Percentiles rank a stretch among this genome's conserved stretches.
Evolutionary conservation across 352 stramenopile species (phyloP).

Genomic region (Phytophthora tentaculata): DNA sequence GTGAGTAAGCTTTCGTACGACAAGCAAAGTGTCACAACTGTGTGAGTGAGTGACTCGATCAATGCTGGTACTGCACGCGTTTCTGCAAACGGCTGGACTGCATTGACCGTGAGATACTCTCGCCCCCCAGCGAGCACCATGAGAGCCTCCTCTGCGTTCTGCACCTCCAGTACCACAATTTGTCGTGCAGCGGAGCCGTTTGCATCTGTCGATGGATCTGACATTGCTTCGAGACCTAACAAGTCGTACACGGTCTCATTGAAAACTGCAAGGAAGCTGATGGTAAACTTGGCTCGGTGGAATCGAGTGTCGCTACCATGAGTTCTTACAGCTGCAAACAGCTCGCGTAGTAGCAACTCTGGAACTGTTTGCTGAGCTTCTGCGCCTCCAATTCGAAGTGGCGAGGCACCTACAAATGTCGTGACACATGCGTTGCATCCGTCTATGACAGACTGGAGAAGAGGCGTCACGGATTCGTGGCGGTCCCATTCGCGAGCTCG

Average conservation of each 20-base stretch:
- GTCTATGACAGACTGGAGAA: conserved; percentile 74
- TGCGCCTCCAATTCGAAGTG: conserved; percentile 25
- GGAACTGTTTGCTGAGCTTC: conserved; percentile 35
- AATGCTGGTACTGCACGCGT: conserved; percentile 30
- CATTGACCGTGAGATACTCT: conserved; percentile 50
- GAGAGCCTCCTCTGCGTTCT: conserved; percentile 63
- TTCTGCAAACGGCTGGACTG: conserved; percentile 14
- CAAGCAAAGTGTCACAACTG: conserved; percentile 70
- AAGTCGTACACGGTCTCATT: conserved; percentile 96
- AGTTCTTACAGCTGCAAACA: conserved; percentile 48
- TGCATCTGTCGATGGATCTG: conserved; percentile 5
- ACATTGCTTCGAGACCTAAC: conserved; percentile 57
- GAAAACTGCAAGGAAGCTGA: conserved; percentile 93
- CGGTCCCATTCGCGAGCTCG: conserved; percentile 63
- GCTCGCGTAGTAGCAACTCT: conserved; percentile 53
- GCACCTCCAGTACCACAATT: conserved; percentile 78
- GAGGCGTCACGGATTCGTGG: conserved; percentile 60
- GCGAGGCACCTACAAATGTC: conserved; percentile 56
- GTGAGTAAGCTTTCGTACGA: conserved; percentile 62
- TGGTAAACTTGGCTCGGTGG: conserved; percentile 61
- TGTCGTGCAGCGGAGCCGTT: conserved; percentile 10
- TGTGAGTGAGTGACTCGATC: conserved; percentile 51
- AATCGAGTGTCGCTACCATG: conserved; percentile 43
- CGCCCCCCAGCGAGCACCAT: conserved; percentile 60
- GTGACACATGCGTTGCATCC: conserved; percentile 70